Evolutionary conservation across 2,329 filamentous ascomycete species (phyloP).

Genomic region (Calonectria pseudoreteaudii): DNA sequence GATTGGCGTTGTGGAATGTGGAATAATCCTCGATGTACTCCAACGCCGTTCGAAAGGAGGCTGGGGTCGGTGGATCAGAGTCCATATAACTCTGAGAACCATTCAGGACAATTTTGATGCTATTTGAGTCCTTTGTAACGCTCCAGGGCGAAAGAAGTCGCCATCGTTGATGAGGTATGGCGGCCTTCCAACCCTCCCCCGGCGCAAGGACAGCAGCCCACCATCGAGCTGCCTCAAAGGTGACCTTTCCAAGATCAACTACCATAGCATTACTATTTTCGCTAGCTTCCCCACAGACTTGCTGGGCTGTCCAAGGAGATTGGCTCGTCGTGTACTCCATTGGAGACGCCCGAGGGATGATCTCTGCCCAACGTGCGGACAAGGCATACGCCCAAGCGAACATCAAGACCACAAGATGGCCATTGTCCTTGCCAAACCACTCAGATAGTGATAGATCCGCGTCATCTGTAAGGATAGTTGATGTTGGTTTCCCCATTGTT

Average conservation of each 20-base stretch:
- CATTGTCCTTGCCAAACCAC: constrained; percentile 19
- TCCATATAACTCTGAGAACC: neutral
- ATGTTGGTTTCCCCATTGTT: too few relatives aligned
- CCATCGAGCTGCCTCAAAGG: constrained; percentile 18
- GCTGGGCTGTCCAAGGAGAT: neutral
- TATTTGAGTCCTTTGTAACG: constrained; percentile 9
- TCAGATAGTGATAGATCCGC: too few relatives aligned
- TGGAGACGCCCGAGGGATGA: constrained; percentile 12
- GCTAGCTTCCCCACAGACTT: neutral
- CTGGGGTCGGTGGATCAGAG: neutral
- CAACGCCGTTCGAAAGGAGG: neutral
- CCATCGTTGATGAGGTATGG: constrained; percentile 17
- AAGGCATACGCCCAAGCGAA: constrained; percentile 27
- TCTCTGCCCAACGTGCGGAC: constrained; percentile 19
- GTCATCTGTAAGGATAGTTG: too few relatives aligned
- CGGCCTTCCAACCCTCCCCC: constrained; percentile 22
- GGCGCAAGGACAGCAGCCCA: constrained; percentile 25
- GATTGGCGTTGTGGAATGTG: neutral
- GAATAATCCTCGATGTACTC: neutral
- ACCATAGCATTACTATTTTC: neutral
- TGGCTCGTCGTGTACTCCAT: constrained; percentile 20
- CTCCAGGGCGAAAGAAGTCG: constrained; percentile 21
- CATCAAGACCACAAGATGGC: constrained; percentile 16
- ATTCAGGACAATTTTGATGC: neutral
- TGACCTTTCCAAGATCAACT: constrained; percentile 3